phyloP scores from a whole-genome alignment of 805 yeast species.

The Candida namnaoensis region DNA sequence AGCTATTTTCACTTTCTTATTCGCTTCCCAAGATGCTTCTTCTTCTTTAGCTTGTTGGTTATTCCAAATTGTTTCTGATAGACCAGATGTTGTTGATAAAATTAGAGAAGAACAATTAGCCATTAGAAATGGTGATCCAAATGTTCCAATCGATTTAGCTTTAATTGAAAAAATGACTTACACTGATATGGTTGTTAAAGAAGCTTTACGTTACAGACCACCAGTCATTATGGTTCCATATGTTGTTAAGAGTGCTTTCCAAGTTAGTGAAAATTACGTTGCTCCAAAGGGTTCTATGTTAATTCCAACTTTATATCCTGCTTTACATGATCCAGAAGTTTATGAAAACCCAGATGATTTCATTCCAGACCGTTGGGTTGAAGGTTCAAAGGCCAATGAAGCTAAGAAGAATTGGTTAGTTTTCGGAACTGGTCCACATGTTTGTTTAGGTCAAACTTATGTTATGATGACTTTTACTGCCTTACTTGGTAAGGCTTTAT shows the following conservation, averaged over 20 bases:
- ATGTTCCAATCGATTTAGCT: slow-evolving; percentile 51
- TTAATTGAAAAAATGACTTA: slow-evolving; percentile 81
- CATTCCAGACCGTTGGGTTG: slow-evolving; percentile 92
- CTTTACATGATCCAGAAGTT: slow-evolving; percentile 95
- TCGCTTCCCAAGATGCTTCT: slow-evolving; percentile 97
- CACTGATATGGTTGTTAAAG: slow-evolving; percentile 87
- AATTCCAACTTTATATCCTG: slow-evolving; percentile 91
- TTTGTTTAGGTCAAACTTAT: slow-evolving; percentile 90
- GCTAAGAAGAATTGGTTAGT: slow-evolving; percentile 91
- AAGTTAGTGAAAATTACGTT: slow-evolving; percentile 72
- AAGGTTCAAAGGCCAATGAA: slow-evolving; percentile 65
- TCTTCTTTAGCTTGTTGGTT: slow-evolving; percentile 97
- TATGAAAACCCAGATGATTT: slow-evolving; percentile 92
- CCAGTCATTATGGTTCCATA: slow-evolving; percentile 99
- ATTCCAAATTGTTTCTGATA: slow-evolving; percentile 91
- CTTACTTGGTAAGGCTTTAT: slow-evolving; percentile 82
- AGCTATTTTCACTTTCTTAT: slow-evolving; percentile 91
- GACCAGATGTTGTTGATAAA: slow-evolving; percentile 83
- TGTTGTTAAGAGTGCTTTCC: slow-evolving; percentile 80
- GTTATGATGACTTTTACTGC: slow-evolving; percentile 87
- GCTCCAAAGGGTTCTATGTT: slow-evolving; percentile 98
- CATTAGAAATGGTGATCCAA: slow-evolving; percentile 73
- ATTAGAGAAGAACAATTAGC: slow-evolving; percentile 87
- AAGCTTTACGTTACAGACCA: slow-evolving; percentile 89
- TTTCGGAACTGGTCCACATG: slow-evolving; percentile 96